Conservation (phyloP, 2,329 filamentous ascomycete genomes). For the Harringtonia aguacate region DNA sequence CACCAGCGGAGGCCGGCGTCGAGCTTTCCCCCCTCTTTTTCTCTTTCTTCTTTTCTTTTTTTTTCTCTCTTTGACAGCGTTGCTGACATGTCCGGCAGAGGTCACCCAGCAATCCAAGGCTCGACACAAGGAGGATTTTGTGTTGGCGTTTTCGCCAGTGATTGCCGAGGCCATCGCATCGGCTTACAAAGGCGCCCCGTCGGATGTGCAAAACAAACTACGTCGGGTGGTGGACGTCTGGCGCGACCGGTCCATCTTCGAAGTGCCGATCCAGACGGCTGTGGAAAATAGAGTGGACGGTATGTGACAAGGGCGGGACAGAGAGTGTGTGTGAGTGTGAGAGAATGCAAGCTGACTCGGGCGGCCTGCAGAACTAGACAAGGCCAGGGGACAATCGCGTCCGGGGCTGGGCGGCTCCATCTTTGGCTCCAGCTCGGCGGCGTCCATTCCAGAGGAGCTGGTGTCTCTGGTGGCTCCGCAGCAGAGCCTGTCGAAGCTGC, state of each 20-base stretch:
- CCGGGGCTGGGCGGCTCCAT: conserved; percentile 49
- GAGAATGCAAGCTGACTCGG: too few relatives aligned
- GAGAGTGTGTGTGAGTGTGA: neutral
- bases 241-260: conserved; percentile 79
- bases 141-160: conserved; percentile 81
- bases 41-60: too few relatives aligned
- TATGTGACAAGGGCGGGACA: conserved; percentile 27
- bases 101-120: conserved; percentile 94
- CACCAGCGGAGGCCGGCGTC: too few relatives aligned
- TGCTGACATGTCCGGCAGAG: conserved; percentile 41
- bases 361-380: conserved; percentile 49
- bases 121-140: conserved; percentile 83
- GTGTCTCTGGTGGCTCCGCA: conserved; percentile 64
- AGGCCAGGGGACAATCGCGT: conserved; percentile 41
- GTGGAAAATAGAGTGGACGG: conserved; percentile 73
- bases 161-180: conserved; percentile 81
- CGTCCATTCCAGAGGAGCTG: conserved; percentile 62
- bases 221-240: conserved; percentile 89
- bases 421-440: conserved; percentile 42
- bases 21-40: too few relatives aligned
- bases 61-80: too few relatives aligned
- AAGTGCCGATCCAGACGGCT: conserved; percentile 64
- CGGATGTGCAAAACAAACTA: conserved; percentile 80
- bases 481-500: conserved; percentile 62
- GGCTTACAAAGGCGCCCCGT: conserved; percentile 83